A percentile compares a stretch with the other conserved stretches of the same genome.
phyloP scores from a whole-genome alignment of 176 grass and related monocot species.

The Aegilops tauschii region DNA sequence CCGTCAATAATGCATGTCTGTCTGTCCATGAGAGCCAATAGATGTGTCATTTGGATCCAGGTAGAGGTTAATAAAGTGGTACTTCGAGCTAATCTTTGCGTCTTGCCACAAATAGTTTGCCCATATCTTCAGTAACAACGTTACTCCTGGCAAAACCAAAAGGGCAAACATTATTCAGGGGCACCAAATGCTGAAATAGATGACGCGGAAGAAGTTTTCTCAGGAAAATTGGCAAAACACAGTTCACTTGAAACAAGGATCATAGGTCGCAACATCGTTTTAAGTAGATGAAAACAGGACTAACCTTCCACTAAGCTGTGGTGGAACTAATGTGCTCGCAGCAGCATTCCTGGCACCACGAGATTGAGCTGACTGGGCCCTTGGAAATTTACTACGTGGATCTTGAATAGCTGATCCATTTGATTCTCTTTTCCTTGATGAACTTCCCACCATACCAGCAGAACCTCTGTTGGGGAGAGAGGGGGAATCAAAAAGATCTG shows the following conservation, averaged over 20 bases:
- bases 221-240: background rate
- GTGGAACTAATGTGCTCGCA: constrained; percentile 54
- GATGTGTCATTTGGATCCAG: background rate
- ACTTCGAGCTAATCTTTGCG: constrained; percentile 39
- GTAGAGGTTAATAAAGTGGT: background rate
- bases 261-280: fast-evolving
- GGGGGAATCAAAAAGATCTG: constrained; percentile 49
- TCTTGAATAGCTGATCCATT: constrained; percentile 55
- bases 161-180: background rate
- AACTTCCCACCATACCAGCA: constrained; percentile 37
- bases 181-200: background rate
- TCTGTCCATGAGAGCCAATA: background rate
- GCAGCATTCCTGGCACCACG: constrained; percentile 40
- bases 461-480: constrained; percentile 34
- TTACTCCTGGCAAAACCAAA: constrained; percentile 69
- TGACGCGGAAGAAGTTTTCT: background rate
- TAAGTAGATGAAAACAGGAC: background rate
- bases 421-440: constrained; percentile 81
- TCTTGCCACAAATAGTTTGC: constrained; percentile 76
- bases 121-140: constrained; percentile 94
- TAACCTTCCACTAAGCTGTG: constrained; percentile 88
- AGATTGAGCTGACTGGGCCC: constrained; percentile 42
- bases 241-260: background rate
- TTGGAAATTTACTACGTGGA: constrained; percentile 57
- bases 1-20: no score